phyloP scores from a whole-genome alignment of 2,329 filamentous ascomycete genomes.

The Sordariomycetes sp. region DNA sequence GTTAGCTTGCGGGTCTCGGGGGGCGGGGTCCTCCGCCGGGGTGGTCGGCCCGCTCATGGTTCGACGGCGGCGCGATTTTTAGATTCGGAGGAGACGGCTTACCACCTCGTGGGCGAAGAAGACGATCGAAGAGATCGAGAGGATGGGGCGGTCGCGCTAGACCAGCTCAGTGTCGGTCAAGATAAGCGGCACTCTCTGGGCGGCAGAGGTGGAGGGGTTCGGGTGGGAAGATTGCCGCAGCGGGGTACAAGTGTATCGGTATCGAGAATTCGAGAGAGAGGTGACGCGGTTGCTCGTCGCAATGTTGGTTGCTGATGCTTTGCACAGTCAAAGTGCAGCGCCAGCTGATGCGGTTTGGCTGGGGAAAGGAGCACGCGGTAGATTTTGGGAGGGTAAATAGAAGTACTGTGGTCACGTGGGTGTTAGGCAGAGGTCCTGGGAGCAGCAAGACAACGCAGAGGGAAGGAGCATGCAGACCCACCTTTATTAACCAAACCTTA shows the following conservation, averaged over 20 bases:
- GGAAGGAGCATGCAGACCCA: not conserved
- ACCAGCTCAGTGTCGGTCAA: not conserved
- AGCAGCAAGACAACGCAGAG: not conserved
- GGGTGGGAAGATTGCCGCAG: not conserved
- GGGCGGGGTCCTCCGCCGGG: not conserved
- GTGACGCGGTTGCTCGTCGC: not conserved
- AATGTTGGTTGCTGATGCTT: constrained; percentile 3
- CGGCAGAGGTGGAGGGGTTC: not conserved
- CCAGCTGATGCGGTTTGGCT: constrained; percentile 2
- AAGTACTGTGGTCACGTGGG: not conserved
- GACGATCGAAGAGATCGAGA: not conserved
- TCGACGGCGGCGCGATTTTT: not conserved
- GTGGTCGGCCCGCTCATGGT: not conserved
- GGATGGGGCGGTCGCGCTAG: not conserved
- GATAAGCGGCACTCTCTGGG: not conserved
- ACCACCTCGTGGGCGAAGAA: not conserved
- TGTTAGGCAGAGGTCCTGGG: not conserved
- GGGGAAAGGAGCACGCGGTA: not conserved
- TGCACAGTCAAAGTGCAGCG: not conserved
- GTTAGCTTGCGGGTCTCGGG: not conserved
- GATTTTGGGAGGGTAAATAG: not conserved
- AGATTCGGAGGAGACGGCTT: not conserved
- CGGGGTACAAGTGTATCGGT: not conserved
- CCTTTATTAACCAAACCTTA: not conserved
- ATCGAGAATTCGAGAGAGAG: not conserved